Base-by-base conservation (phyloP, 805 yeast genomes). In the Candida orba region DNA sequence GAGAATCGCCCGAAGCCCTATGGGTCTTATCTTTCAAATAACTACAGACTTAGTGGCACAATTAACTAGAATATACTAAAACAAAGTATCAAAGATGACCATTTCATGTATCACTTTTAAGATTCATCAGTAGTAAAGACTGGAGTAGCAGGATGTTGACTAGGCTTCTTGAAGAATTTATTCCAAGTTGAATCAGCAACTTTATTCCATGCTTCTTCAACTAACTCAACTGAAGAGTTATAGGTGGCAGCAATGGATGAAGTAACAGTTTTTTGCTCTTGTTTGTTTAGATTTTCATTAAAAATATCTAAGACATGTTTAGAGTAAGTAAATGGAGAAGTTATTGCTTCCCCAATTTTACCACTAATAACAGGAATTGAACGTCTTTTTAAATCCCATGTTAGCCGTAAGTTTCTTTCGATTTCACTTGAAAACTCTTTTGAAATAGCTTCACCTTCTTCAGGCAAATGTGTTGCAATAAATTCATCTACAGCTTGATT, bases 401-500 rank as follows among this genome's bases (percentile, higher is more conserved):
- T 42, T 31, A 78, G 60, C 37, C 68, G 62, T 17, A 68, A 34
- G n/a, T 79, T 68, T 59, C 79, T 75, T 38, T 76, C 66, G 33
- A 80, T 46, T 62, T 84, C 90, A 58, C 79, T 80, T 6, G 79
- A 65, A 43, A 62, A 69, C 14, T 72, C 72, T 12, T 66, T 59
- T 12, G 71, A 53, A 6, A 75, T 72, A 20, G 60, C 54, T 45
- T 64, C 63, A 18, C 64, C 64, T n/a, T 63, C 64, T 23, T 31
- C 36, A n/a, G 43, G 45, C 32, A 76, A 66, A 50, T 70, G 66
- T 31, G 60, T 62, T 34, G 65, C 59, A 25, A 77, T 68, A 22
- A 68, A 52, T 2, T 66, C 58, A 48, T 73, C 79, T 41, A 84
- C 59, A 30, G 69, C 64, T 31, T 69, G 63, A 63, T 84, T 87